Percentiles rank a stretch among this genome's conserved stretches.
phyloP scores from a whole-genome alignment of 2,329 filamentous ascomycete genomes.

The Chrysoporthe deuterocubensis region DNA sequence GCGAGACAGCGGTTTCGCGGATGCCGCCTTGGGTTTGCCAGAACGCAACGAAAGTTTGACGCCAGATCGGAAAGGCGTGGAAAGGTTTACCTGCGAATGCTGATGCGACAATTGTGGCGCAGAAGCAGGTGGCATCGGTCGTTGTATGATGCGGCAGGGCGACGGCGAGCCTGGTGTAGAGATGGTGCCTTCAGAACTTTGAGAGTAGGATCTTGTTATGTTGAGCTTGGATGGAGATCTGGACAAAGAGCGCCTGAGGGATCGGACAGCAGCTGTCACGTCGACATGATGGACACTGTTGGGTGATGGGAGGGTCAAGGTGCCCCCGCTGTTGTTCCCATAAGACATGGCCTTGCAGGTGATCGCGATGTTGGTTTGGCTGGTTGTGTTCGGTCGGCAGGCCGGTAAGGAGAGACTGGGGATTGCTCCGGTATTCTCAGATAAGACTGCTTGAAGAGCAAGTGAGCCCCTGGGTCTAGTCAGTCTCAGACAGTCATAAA shows the following conservation, averaged over 20 bases:
- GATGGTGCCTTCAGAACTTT: constrained; percentile 53
- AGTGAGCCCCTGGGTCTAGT: background rate
- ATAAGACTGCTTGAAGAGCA: background rate
- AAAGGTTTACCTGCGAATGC: constrained; percentile 54
- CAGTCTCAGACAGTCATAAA: background rate
- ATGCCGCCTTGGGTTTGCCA: constrained; percentile 62
- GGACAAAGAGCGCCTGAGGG: constrained; percentile 84
- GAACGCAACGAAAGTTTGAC: constrained; percentile 69
- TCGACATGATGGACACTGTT: constrained; percentile 83
- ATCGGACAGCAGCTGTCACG: constrained; percentile 74
- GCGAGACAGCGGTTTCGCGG: constrained; percentile 59
- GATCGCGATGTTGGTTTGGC: background rate
- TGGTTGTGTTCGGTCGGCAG: background rate
- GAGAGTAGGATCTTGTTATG: constrained; percentile 56
- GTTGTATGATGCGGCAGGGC: constrained; percentile 42
- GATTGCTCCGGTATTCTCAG: background rate
- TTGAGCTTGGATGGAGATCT: constrained; percentile 92
- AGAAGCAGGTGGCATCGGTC: constrained; percentile 49
- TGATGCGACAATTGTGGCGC: constrained; percentile 32
- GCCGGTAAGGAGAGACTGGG: background rate
- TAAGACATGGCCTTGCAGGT: constrained; percentile 55
- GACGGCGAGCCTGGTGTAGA: constrained; percentile 64
- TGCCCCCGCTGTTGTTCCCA: constrained; percentile 68
- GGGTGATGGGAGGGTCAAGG: constrained; percentile 84
- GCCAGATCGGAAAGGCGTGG: constrained; percentile 68